phyloP scores from a whole-genome alignment of 2,329 filamentous ascomycete species.

The Colletotrichum sp. region DNA sequence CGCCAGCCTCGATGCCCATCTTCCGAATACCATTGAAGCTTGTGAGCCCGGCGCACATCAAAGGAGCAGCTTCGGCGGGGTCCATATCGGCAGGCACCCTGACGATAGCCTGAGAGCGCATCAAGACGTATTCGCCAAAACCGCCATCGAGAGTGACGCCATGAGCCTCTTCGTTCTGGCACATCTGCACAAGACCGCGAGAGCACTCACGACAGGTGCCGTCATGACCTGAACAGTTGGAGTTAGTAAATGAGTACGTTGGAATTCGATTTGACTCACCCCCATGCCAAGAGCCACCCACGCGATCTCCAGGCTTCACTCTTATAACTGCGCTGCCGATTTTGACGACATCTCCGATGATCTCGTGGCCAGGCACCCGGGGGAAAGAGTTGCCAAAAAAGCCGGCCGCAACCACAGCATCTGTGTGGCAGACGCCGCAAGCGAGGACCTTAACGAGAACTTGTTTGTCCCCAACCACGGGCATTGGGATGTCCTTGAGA shows the following conservation, averaged over 20 bases:
- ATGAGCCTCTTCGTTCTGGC: conserved; percentile 65
- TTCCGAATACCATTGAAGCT: conserved; percentile 67
- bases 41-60: conserved; percentile 70
- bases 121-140: conserved; percentile 66
- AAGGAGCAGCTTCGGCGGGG: conserved; percentile 58
- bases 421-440: conserved; percentile 74
- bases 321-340: conserved; percentile 60
- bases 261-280: conserved; percentile 32
- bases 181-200: conserved; percentile 70
- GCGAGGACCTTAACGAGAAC: conserved; percentile 75
- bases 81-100: conserved; percentile 57
- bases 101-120: conserved; percentile 65
- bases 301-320: conserved; percentile 64
- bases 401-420: conserved; percentile 53
- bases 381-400: conserved; percentile 61
- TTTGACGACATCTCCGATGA: conserved; percentile 70
- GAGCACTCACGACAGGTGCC: conserved; percentile 66
- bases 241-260: neutral
- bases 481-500: neutral
- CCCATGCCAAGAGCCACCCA: conserved; percentile 74
- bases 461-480: conserved; percentile 35
- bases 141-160: conserved; percentile 72
- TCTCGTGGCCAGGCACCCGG: conserved; percentile 72
- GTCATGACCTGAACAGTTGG: conserved; percentile 56
- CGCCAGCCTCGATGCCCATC: conserved; percentile 55